Evolutionary conservation across 208 protist genomes (phyloP).

Genomic region (Crithidia expoeki): DNA sequence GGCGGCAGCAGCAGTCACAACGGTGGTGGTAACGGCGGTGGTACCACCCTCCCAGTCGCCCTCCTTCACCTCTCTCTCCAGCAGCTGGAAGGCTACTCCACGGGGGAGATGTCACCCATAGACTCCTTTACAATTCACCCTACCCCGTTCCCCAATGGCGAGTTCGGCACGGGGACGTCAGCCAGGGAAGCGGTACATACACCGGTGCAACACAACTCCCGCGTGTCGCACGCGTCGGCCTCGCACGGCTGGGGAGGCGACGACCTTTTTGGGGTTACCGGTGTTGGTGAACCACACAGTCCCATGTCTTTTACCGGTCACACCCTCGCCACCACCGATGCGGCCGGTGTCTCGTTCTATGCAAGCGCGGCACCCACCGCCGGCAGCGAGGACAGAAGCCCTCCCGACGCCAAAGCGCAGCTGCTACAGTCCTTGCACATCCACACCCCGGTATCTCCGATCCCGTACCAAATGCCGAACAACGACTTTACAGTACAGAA

Average conservation of each 20-base stretch:
- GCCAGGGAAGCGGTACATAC: not conserved
- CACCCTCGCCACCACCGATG: not conserved
- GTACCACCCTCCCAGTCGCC: not conserved
- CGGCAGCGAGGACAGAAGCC: not conserved
- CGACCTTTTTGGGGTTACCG: not conserved
- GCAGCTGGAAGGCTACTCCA: not conserved
- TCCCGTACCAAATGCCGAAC: not conserved
- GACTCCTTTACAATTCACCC: constrained; percentile 6
- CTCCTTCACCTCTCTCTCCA: constrained; percentile 7
- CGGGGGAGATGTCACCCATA: not conserved
- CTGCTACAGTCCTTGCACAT: constrained; percentile 9
- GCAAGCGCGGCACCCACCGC: constrained; percentile 1
- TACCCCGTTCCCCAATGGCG: not conserved
- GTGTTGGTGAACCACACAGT: not conserved
- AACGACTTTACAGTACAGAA: constrained; percentile 7
- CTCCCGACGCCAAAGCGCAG: constrained; percentile 8
- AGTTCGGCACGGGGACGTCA: not conserved
- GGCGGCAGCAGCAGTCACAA: not conserved
- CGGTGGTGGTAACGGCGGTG: not conserved
- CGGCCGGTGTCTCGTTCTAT: not conserved
- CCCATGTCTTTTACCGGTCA: not conserved
- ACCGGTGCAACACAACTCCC: constrained; percentile 7
- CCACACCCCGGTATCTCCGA: constrained; percentile 2
- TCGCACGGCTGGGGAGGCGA: not conserved
- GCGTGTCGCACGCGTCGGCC: not conserved